Base-by-base conservation (phyloP, 2,329 filamentous ascomycete species). In the Aspergillus nomiae region DNA sequence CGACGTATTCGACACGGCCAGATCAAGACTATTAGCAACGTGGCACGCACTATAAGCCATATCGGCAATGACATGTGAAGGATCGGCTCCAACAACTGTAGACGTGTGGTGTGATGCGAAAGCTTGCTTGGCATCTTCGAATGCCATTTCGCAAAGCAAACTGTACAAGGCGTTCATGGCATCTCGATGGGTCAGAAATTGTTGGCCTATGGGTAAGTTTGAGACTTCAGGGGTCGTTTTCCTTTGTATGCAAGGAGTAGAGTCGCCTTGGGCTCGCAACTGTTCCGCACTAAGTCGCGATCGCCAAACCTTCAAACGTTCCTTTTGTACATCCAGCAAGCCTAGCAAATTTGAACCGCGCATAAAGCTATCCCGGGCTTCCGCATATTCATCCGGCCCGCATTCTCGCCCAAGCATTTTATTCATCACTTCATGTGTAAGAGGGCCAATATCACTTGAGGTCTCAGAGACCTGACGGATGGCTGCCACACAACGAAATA, bases 291-390 rank as follows among this genome's bases (percentile, higher is more conserved):
- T 24, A 3, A 67, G 28, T 41, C 60, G 60, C 7, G 65, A 64
- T 50, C 46, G 62, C 67, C 67, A 69, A 14, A 69, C 65, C 21
- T 57, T 32, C 34, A 69, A 45, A 21, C 66, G 26, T 30, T 66
- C 60, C 34, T 45, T 60, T 56, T 69, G 67, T 34, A 65, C 65
- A 12, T 64, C 55, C 28, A 69, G 55, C n/a, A 69, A 43, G 8
- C 60, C 61, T 10, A 62, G 57, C 12, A 69, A 43, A 45, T 69
- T 66, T 14, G 57, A 54, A 9, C 66, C 63, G 46, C 56, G 60
- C 21, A 67, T 60, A 56, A 65, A 69, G 30, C 61, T 57, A 26
- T 63, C 46, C 1, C 51, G 50, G 1, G 65, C 63, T 53, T 67
- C 67, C 4, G 36, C 28, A 34, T 61, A 26, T 55, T 63, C 60